phyloP scores from a whole-genome alignment of 164 flowering plant species.

The Dillenia suffruticosa region DNA sequence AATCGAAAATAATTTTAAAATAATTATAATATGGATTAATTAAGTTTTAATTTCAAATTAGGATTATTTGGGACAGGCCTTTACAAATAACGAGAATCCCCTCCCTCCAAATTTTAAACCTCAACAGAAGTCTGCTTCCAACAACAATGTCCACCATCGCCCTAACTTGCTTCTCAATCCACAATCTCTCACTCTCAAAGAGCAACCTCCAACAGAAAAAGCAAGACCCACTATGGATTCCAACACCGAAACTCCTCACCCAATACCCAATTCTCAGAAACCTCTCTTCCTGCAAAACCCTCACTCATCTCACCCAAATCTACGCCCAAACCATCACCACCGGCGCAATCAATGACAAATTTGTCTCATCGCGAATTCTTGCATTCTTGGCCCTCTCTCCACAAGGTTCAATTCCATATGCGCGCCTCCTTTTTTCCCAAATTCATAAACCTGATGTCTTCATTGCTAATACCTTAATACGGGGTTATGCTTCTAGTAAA shows the following conservation, averaged over 20 bases:
- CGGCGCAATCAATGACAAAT: slow-evolving; percentile 19
- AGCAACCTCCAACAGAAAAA: not conserved
- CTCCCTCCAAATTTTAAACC: slow-evolving; percentile 4
- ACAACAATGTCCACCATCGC: slow-evolving; percentile 2
- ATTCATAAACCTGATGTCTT: slow-evolving; percentile 23
- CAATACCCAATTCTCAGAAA: slow-evolving; percentile 21
- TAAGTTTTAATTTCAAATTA: too few species aligned
- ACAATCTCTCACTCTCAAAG: not conserved
- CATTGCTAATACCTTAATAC: slow-evolving; percentile 19
- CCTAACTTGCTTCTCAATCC: not conserved
- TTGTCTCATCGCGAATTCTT: slow-evolving; percentile 27
- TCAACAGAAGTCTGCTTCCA: not conserved
- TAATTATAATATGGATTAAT: too few species aligned
- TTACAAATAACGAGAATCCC: not conserved
- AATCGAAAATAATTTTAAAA: too few species aligned
- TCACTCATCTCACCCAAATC: slow-evolving; percentile 28
- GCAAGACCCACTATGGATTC: slow-evolving; percentile 22
- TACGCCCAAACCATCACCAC: slow-evolving; percentile 30
- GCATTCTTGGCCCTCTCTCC: slow-evolving; percentile 31
- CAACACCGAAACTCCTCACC: slow-evolving; percentile 15
- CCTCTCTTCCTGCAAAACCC: slow-evolving; percentile 25
- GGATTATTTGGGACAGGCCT: too few species aligned
- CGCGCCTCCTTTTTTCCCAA: slow-evolving; percentile 17
- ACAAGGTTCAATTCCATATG: slow-evolving; percentile 20
- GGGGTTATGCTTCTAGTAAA: slow-evolving; percentile 17